phyloP scores from a whole-genome alignment of 441 rosid genomes.

The Pelargonium citronellum region DNA sequence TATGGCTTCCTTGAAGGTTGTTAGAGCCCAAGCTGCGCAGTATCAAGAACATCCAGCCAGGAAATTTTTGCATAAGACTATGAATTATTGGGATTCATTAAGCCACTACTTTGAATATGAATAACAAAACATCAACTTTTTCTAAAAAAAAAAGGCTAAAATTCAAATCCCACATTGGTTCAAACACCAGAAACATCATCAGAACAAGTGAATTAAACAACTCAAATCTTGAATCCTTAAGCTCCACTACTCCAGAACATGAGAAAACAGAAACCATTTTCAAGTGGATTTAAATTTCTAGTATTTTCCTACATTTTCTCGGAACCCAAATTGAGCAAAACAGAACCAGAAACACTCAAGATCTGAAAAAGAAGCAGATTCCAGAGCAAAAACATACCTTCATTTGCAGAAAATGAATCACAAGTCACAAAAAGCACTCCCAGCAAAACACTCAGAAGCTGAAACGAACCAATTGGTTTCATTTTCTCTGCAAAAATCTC shows the following conservation, averaged over 20 bases:
- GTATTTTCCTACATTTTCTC: constrained; percentile 23
- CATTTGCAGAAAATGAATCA: constrained; percentile 50
- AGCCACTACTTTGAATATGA: background rate
- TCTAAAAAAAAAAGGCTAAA: constrained; percentile 5
- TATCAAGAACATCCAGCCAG: constrained; percentile 20
- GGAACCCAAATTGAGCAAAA: constrained; percentile 19
- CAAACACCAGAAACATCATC: constrained; percentile 10
- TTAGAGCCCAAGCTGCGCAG: constrained; percentile 60
- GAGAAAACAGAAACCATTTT: background rate
- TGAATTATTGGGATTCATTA: constrained; percentile 3
- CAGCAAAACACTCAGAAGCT: constrained; percentile 37
- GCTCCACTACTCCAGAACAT: background rate
- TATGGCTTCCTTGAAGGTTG: constrained; percentile 72
- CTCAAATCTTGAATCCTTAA: constrained; percentile 1
- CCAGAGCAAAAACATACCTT: constrained; percentile 40
- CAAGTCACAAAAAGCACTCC: constrained; percentile 39
- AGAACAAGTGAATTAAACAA: background rate
- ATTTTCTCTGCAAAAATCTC: constrained; percentile 39
- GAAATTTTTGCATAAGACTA: constrained; percentile 9
- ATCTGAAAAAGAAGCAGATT: constrained; percentile 36
- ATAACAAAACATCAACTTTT: constrained; percentile 4
- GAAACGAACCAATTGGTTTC: constrained; percentile 41
- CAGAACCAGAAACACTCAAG: constrained; percentile 31
- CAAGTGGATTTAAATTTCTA: background rate
- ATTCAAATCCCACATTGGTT: constrained; percentile 5